A percentile compares a stretch with the other conserved stretches of the same genome.
Evolutionary conservation across 345 rosid genomes (phyloP).

Genomic region (Microthlaspi erraticum): DNA sequence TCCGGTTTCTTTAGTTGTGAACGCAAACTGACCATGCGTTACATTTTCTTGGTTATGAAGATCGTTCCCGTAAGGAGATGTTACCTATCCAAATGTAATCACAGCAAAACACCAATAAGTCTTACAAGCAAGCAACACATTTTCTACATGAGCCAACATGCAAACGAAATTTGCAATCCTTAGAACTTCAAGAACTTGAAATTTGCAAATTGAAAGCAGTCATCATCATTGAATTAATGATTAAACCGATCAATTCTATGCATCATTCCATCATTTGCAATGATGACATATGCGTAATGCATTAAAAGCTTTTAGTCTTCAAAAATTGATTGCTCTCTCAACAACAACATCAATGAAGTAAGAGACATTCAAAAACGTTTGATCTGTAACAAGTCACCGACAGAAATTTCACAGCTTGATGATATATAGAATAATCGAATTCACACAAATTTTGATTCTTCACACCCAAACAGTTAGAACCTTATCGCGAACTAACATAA

Average conservation of each 20-base stretch:
- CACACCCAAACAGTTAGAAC: constrained; percentile 18
- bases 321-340: constrained; percentile 19
- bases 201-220: neutral
- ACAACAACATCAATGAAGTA: constrained; percentile 23
- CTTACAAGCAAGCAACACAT: neutral
- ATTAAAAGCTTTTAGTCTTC: neutral
- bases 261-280: neutral
- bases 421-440: constrained; percentile 1
- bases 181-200: neutral
- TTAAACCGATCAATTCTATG: neutral
- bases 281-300: too few relatives aligned
- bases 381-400: constrained; percentile 12
- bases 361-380: neutral
- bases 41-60: constrained; percentile 75
- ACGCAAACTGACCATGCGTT: constrained; percentile 90
- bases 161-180: constrained; percentile 4
- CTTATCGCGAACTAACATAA: constrained; percentile 7
- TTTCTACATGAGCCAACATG: constrained; percentile 3
- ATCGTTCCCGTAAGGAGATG: constrained; percentile 81
- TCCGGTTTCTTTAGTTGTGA: constrained; percentile 84
- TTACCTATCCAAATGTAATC: constrained; percentile 53
- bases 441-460: neutral
- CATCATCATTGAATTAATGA: neutral
- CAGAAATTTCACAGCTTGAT: constrained; percentile 2
- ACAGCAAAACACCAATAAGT: constrained; percentile 2